phyloP scores from a whole-genome alignment of 495 filamentous ascomycete species.

The Penicillium turbatum region DNA sequence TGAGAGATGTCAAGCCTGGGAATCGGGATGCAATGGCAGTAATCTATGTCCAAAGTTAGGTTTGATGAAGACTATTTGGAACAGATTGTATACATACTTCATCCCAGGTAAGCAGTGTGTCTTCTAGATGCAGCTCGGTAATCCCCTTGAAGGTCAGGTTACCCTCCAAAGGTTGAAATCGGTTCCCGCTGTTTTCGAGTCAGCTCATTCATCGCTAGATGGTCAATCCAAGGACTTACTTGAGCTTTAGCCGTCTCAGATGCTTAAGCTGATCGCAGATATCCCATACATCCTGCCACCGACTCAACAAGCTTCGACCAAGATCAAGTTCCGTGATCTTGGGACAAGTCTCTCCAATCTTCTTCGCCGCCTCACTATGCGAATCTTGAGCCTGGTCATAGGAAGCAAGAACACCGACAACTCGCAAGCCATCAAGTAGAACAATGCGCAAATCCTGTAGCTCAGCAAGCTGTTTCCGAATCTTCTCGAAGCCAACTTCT shows the following conservation, averaged over 20 bases:
- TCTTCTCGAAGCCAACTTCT: conserved; percentile 95
- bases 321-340: conserved; percentile 81
- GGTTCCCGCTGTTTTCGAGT: conserved; percentile 63
- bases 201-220: conserved; percentile 2
- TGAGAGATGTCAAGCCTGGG: conserved; percentile 54
- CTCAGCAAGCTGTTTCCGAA: conserved; percentile 70
- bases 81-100: conserved; percentile 46
- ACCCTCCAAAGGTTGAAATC: conserved; percentile 54
- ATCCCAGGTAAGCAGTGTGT: conserved; percentile 68
- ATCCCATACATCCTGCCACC: conserved; percentile 56
- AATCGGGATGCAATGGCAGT: conserved; percentile 46
- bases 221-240: conserved; percentile 45
- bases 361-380: conserved; percentile 17
- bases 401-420: conserved; percentile 43
- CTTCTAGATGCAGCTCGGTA: conserved; percentile 65
- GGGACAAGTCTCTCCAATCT: conserved; percentile 39
- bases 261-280: conserved; percentile 64
- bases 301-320: conserved; percentile 74
- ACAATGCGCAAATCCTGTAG: conserved; percentile 74
- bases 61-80: neutral
- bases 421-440: conserved; percentile 68
- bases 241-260: conserved; percentile 63
- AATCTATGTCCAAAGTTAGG: conserved; percentile 32
- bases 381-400: conserved; percentile 34
- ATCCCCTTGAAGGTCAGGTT: conserved; percentile 51